Conservation (phyloP, 805 yeast genomes). For the Pichia ethanolica region DNA sequence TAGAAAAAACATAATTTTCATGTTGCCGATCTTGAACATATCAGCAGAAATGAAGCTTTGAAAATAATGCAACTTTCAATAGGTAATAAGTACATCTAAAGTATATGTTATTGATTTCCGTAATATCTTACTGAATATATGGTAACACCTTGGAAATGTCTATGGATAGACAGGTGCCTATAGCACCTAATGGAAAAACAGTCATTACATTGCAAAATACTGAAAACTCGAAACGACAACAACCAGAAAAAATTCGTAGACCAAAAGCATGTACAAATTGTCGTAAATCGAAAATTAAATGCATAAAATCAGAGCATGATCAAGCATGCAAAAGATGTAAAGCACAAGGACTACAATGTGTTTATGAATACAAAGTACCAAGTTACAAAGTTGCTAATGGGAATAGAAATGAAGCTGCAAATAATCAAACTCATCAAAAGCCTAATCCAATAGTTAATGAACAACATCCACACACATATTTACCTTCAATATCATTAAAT, state of each 20-base stretch:
- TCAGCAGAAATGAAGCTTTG: no score
- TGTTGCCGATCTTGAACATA: no score
- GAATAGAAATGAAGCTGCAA: background rate
- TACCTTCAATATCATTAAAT: no score
- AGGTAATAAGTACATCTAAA: no score
- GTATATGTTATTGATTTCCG: no score
- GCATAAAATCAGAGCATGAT: constrained; percentile 38
- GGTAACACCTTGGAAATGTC: background rate
- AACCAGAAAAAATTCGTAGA: background rate
- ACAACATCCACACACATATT: no score
- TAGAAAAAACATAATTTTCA: no score
- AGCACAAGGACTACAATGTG: constrained; percentile 45
- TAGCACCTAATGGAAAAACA: background rate
- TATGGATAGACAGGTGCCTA: background rate
- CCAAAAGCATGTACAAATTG: constrained; percentile 57
- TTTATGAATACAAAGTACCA: constrained; percentile 43
- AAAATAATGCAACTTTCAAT: background rate
- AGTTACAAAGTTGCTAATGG: constrained; percentile 13
- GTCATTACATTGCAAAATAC: background rate
- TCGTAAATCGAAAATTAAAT: constrained; percentile 54
- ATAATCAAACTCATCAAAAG: background rate
- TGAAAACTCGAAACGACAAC: background rate
- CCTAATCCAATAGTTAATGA: background rate
- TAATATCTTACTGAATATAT: no score
- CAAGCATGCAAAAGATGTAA: constrained; percentile 55